Evolutionary conservation across 2,329 filamentous ascomycete species (phyloP).

Genomic region (Penicillium hordei): DNA sequence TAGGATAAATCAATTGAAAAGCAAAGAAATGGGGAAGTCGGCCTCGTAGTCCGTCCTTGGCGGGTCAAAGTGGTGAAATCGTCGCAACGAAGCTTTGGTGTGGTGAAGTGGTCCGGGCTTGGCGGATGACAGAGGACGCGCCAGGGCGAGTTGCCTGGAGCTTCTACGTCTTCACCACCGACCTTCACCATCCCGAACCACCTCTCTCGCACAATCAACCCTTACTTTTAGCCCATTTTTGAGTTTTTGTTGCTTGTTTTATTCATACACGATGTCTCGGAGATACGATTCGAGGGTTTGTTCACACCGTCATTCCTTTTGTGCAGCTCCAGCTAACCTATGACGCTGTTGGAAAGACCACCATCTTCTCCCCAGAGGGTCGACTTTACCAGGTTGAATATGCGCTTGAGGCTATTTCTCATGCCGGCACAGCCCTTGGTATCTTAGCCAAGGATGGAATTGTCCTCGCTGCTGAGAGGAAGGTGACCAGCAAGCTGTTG

Average conservation of each 20-base stretch:
- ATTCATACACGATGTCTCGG: conserved; percentile 71
- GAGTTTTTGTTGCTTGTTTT: conserved; percentile 11
- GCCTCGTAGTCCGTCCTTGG: not conserved
- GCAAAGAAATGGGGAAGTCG: not conserved
- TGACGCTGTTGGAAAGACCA: conserved; percentile 65
- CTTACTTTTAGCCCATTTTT: conserved; percentile 13
- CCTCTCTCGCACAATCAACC: conserved; percentile 20
- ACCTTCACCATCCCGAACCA: conserved; percentile 22
- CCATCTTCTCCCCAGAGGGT: conserved; percentile 99
- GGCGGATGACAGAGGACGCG: conserved; percentile 40
- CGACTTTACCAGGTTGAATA: conserved; percentile 99
- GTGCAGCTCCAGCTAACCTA: conserved; percentile 39
- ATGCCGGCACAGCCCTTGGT: conserved; percentile 93
- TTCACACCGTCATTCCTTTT: conserved; percentile 27
- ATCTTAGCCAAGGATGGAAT: conserved; percentile 98
- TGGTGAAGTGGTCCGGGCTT: conserved; percentile 41
- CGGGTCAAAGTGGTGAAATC: conserved; percentile 12
- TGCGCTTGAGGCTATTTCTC: conserved; percentile 96
- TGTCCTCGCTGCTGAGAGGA: conserved; percentile 94
- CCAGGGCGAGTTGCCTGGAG: conserved; percentile 42
- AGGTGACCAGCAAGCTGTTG: conserved; percentile 97
- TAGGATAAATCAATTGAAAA: not conserved
- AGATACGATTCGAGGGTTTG: conserved; percentile 95
- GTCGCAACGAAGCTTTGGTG: conserved; percentile 27
- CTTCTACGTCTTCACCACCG: conserved; percentile 31